Evolutionary conservation across 257 asterid genomes (phyloP).

Genomic region (Jasminum sambac): DNA sequence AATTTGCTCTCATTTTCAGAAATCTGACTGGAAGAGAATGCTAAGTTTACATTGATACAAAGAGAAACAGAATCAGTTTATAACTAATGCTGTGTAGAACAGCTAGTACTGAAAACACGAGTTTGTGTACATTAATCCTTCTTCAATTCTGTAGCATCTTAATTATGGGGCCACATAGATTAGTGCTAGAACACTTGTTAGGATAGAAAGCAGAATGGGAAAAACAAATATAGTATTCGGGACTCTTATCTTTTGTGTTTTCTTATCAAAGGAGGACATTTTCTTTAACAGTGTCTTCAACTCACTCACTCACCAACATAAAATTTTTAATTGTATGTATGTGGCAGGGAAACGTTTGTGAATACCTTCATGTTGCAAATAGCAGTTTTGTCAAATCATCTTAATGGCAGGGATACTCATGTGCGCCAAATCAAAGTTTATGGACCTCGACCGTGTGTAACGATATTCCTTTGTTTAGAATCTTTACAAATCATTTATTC

Average conservation of each 20-base stretch:
- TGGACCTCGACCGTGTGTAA: conserved; percentile 85
- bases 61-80: neutral
- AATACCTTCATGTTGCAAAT: conserved; percentile 97
- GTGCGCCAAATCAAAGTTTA: conserved; percentile 94
- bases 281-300: neutral
- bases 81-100: neutral
- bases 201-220: no score
- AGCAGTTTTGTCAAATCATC: conserved; percentile 77
- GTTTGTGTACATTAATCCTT: no score
- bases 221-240: neutral
- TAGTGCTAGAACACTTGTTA: no score
- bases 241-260: neutral
- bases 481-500: neutral
- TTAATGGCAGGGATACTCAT: conserved; percentile 93
- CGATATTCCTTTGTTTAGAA: neutral
- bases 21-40: conserved; percentile 4
- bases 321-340: conserved; percentile 24
- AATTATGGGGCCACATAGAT: no score
- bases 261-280: neutral
- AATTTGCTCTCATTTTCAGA: neutral
- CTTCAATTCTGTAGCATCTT: no score
- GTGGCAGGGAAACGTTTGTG: conserved; percentile 88
- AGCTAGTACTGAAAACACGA: no score
- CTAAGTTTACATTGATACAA: neutral
- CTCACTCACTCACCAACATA: conserved; percentile 12